These are phyloP conservation scores for Didymellaceae sp. DNA, from an alignment of 2,329 filamentous ascomycete species.

Conservation along the genomic window DNA sequence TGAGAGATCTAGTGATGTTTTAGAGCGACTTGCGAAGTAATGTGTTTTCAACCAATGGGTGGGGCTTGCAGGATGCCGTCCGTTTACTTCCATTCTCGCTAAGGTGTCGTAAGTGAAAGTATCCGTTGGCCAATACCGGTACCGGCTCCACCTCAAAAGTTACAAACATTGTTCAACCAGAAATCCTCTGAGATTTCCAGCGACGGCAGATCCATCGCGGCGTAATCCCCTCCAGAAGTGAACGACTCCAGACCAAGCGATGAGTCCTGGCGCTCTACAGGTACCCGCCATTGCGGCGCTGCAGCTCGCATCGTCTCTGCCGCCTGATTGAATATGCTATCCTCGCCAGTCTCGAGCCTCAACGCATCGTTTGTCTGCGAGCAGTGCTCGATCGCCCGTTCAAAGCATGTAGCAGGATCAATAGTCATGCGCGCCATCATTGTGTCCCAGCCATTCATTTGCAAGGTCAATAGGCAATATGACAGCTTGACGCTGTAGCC, in stretches of 20 bases:
- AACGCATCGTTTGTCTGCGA: conserved; percentile 16
- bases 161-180: conserved; percentile 20
- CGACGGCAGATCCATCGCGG: conserved; percentile 11
- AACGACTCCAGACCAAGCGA: conserved; percentile 6
- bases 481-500: conserved; percentile 21
- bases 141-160: conserved; percentile 7
- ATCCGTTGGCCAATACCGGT: not conserved
- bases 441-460: conserved; percentile 24
- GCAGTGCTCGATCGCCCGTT: conserved; percentile 14
- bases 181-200: conserved; percentile 28
- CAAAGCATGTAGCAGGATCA: conserved; percentile 17
- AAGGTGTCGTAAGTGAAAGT: too few species aligned
- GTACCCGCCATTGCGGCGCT: conserved; percentile 20
- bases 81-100: too few species aligned
- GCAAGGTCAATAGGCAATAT: conserved; percentile 20
- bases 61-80: too few species aligned
- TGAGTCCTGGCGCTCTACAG: not conserved
- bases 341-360: conserved; percentile 22
- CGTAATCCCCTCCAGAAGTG: not conserved
- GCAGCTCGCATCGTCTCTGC: conserved; percentile 20
- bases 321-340: conserved; percentile 23
- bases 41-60: too few species aligned
- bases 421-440: conserved; percentile 16
- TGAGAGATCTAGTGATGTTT: not conserved
- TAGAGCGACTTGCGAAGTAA: too few species aligned